Evolutionary conservation across 169 alveolate species (phyloP).

Genomic region (Eimeria tenella): DNA sequence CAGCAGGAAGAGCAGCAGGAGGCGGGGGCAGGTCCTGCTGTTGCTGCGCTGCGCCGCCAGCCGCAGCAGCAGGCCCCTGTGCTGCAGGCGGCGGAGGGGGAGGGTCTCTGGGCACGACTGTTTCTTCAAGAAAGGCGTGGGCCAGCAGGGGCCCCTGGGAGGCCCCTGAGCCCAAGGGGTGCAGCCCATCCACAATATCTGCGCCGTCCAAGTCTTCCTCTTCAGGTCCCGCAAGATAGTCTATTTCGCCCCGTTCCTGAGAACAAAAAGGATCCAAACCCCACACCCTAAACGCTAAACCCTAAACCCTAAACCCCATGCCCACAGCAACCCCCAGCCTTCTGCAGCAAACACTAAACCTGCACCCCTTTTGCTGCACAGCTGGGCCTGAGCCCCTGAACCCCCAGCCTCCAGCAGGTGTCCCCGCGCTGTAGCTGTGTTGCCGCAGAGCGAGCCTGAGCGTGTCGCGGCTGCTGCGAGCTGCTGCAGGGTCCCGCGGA

Average conservation of each 20-base stretch:
- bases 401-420: too few relatives aligned
- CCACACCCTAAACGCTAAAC: background rate
- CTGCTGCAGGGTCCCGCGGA: too few relatives aligned
- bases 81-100: slow-evolving; percentile 14
- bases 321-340: too few relatives aligned
- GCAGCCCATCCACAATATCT: slow-evolving; percentile 13
- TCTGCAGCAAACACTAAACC: too few relatives aligned
- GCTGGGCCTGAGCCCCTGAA: too few relatives aligned
- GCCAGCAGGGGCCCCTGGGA: slow-evolving; percentile 7
- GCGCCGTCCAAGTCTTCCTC: slow-evolving; percentile 35
- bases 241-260: slow-evolving; percentile 44
- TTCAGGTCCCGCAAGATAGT: slow-evolving; percentile 3
- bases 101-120: background rate
- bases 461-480: too few relatives aligned
- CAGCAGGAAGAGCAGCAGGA: background rate
- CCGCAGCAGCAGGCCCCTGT: background rate
- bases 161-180: background rate
- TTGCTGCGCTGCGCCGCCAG: background rate
- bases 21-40: slow-evolving; percentile 8
- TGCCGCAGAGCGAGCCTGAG: too few relatives aligned
- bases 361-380: too few relatives aligned
- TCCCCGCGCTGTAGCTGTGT: too few relatives aligned
- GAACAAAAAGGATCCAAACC: background rate
- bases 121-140: background rate
- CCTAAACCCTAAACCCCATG: background rate